These are phyloP conservation scores for Neopestalotiopsis clavispora DNA, from an alignment of 2,329 filamentous ascomycete species.

Conservation along the genomic window DNA sequence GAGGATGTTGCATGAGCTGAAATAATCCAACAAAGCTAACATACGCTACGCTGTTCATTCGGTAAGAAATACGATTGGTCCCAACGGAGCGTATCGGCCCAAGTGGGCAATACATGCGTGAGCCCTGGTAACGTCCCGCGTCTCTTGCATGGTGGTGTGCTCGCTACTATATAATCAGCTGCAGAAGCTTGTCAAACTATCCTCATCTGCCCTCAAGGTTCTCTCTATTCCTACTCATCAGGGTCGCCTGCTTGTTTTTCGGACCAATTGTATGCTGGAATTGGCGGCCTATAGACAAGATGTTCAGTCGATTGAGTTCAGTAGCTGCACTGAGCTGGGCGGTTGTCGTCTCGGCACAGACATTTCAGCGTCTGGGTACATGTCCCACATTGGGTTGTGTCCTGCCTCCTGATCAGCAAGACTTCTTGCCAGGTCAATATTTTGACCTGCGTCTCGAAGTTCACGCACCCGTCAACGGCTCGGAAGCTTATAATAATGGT, in stretches of 20 bases:
- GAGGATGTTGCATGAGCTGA: constrained; percentile 9
- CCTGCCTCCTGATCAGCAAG: constrained; percentile 68
- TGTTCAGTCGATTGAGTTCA: constrained; percentile 43
- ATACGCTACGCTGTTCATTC: neutral
- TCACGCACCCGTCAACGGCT: constrained; percentile 81
- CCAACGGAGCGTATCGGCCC: neutral
- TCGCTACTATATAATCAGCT: constrained; percentile 8
- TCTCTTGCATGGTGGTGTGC: constrained; percentile 5
- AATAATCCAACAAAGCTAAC: neutral
- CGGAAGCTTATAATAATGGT: constrained; percentile 73
- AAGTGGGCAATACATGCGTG: neutral
- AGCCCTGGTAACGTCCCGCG: neutral
- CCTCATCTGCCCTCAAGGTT: constrained; percentile 10
- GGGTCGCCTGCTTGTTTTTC: neutral
- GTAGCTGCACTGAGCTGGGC: constrained; percentile 38
- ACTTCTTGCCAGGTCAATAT: constrained; percentile 82
- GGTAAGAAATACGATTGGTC: constrained; percentile 10
- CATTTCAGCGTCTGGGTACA: constrained; percentile 63
- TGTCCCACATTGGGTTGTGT: constrained; percentile 65
- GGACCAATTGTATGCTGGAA: constrained; percentile 6
- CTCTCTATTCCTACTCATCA: neutral
- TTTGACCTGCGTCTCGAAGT: constrained; percentile 86
- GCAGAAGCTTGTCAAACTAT: neutral
- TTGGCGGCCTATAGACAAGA: constrained; percentile 23
- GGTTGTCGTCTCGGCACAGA: constrained; percentile 56